Percentiles rank a stretch among this genome's conserved stretches.
Conservation (phyloP, 1,284 basidiomycete species). For the Ceraceosorus bombacis region DNA sequence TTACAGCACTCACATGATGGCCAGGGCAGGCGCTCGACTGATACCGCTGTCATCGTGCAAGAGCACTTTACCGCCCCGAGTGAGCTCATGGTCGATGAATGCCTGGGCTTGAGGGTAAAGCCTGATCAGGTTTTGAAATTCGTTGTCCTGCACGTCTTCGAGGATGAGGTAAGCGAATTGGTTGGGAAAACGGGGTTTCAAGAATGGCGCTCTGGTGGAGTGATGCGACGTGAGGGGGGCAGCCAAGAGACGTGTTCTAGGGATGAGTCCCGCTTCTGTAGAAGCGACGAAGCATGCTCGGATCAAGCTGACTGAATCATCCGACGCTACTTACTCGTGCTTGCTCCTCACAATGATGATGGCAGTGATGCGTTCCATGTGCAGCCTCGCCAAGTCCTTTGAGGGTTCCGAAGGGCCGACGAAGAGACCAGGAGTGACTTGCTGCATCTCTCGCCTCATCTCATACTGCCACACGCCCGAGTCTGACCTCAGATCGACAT, state of each 20-base stretch:
- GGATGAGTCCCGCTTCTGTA: too few species aligned
- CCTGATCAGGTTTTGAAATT: constrained; percentile 16
- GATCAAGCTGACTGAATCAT: background rate
- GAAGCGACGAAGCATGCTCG: too few species aligned
- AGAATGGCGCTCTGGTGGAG: background rate
- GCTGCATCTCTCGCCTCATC: background rate
- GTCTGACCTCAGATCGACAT: background rate
- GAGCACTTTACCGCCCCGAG: constrained; percentile 7
- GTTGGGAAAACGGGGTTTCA: constrained; percentile 8
- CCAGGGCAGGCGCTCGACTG: constrained; percentile 10
- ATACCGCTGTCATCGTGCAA: constrained; percentile 12
- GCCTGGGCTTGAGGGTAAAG: constrained; percentile 10
- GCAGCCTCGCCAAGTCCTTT: constrained; percentile 2
- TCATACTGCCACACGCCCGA: constrained; percentile 1
- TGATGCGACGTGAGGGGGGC: background rate
- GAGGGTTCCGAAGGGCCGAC: constrained; percentile 1
- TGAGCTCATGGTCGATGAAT: constrained; percentile 4
- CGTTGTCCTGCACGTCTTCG: constrained; percentile 13
- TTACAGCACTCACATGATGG: constrained; percentile 9
- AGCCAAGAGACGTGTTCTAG: background rate
- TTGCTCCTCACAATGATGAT: background rate
- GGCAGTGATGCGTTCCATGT: constrained; percentile 2
- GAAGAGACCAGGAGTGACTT: constrained; percentile 3
- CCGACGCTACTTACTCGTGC: background rate
- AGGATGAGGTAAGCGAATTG: constrained; percentile 9